Evolutionary conservation across 106 monocot species (phyloP), one percentile per base, ranked within the genome.

Genomic region (Apostasia shenzhenica): DNA sequence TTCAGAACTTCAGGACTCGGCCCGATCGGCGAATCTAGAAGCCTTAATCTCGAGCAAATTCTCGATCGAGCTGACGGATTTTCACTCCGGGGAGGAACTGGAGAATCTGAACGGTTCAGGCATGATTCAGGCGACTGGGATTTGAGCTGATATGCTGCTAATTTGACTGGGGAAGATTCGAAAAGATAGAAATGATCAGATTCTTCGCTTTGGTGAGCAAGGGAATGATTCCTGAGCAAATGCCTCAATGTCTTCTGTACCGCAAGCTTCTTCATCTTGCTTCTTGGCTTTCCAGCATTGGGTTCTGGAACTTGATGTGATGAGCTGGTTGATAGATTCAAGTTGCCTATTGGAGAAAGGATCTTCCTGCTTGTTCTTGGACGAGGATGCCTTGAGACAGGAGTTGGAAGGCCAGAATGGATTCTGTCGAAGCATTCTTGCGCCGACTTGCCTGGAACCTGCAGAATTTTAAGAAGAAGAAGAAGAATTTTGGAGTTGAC

Each of bases 361-460:
- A 54, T 54, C 3, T 40, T 41, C 44, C 53, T 72, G 6, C 49
- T 70, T 48, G 72, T 40, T 70, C 83, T 83, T 54, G 77, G 57
- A 48, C 80, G 77, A 56, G 78, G 70, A 47, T 43, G 75, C 11
- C 67, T 69, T 53, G 72, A 72, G 71, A 80, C 77, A 49, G 89
- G 89, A 44, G 89, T 90, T 40, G 39, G 44, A 63, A 73, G 63
- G 40, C 78, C 73, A 26, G 74, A 55, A 53, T 90, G 81, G 44
- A 90, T 76, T 76, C 67, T 80, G 54, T 83, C 79, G 54, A 86
- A 90, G 74, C 90, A 90, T 45, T 90, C 90, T 49, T 86, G 66
- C 2, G 75, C 83, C 73, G 80, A 81, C 48, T 81, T 90, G 47
- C 90, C 90, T 2, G 86, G 90, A 41, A 90, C 90, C 90, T 90